Evolutionary conservation across 495 filamentous ascomycete genomes (phyloP).

Genomic region (Astrothelium macrocarpum): DNA sequence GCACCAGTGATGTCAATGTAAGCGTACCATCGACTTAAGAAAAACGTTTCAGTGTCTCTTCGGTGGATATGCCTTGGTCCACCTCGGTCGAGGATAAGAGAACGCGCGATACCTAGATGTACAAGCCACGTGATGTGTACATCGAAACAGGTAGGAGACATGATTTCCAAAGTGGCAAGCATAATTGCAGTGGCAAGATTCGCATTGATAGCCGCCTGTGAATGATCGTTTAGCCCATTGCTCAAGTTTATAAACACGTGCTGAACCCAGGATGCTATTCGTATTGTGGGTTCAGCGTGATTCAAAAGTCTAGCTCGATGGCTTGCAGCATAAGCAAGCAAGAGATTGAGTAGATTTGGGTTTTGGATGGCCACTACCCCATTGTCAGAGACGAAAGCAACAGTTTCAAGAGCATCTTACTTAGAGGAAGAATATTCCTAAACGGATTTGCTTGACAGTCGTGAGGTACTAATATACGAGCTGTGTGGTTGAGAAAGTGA

Average conservation of each 20-base stretch:
- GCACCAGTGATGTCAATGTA: slow-evolving; percentile 76
- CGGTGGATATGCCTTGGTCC: slow-evolving; percentile 47
- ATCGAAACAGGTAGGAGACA: slow-evolving; percentile 72
- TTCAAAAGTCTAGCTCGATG: slow-evolving; percentile 69
- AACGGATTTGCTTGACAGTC: slow-evolving; percentile 69
- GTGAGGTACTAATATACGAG: slow-evolving; percentile 63
- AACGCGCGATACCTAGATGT: slow-evolving; percentile 65
- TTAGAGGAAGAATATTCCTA: slow-evolving; percentile 56
- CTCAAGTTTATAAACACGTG: slow-evolving; percentile 68
- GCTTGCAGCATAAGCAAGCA: slow-evolving; percentile 73
- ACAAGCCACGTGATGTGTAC: slow-evolving; percentile 66
- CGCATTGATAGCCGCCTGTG: slow-evolving; percentile 38
- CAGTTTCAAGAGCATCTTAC: slow-evolving; percentile 35
- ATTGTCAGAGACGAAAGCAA: slow-evolving; percentile 9
- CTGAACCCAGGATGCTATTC: slow-evolving; percentile 70
- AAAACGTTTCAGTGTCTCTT: slow-evolving; percentile 60
- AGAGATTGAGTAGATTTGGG: slow-evolving; percentile 60
- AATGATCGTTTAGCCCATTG: slow-evolving; percentile 53
- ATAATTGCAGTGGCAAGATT: slow-evolving; percentile 80
- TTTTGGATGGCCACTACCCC: slow-evolving; percentile 56
- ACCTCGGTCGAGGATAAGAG: slow-evolving; percentile 62
- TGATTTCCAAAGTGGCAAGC: slow-evolving; percentile 76
- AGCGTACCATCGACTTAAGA: slow-evolving; percentile 77
- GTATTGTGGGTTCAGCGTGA: slow-evolving; percentile 63
- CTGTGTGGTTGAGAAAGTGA: slow-evolving; percentile 75